A percentile compares a stretch with the other conserved stretches of the same genome.
Conservation (phyloP, 2,329 filamentous ascomycete genomes). For the Meredithiella fracta region DNA sequence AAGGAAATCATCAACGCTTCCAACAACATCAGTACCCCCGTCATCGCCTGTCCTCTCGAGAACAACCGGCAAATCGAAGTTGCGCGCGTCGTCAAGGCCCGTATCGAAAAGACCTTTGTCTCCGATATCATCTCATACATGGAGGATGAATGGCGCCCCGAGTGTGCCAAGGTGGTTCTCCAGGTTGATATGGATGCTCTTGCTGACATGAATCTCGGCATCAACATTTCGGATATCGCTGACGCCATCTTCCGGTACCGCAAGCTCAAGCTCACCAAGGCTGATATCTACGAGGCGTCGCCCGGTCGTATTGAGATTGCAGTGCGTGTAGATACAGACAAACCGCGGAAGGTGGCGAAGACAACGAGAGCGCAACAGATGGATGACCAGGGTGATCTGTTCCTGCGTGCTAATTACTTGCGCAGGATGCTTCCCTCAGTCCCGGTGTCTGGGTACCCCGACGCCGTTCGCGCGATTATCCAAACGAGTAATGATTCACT, state of each 20-base stretch:
- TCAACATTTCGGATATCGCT: conserved; percentile 57
- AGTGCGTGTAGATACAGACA: conserved; percentile 41
- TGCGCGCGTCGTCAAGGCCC: conserved; percentile 78
- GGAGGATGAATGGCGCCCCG: conserved; percentile 74
- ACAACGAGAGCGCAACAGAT: conserved; percentile 26
- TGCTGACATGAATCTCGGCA: conserved; percentile 63
- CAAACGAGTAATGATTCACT: conserved; percentile 57
- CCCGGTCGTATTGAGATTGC: conserved; percentile 54
- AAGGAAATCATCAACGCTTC: conserved; percentile 99
- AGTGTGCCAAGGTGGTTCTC: conserved; percentile 60
- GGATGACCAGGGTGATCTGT: conserved; percentile 32
- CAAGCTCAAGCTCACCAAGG: conserved; percentile 58
- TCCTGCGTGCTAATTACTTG: conserved; percentile 68
- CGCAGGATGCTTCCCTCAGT: conserved; percentile 68
- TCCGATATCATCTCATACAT: conserved; percentile 66
- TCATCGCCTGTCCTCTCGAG: conserved; percentile 73
- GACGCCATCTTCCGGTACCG: conserved; percentile 63
- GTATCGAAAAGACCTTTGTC: conserved; percentile 88
- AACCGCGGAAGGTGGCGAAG: conserved; percentile 30
- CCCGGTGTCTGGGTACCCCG: conserved; percentile 78
- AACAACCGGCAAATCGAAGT: conserved; percentile 60
- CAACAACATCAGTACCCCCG: conserved; percentile 80
- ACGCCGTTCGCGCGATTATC: conserved; percentile 75
- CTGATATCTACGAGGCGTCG: conserved; percentile 44
- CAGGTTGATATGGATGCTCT: conserved; percentile 68